These are phyloP conservation scores for Wickerhamiella musiphila DNA, from an alignment of 805 yeast species.

Conservation along the genomic window DNA sequence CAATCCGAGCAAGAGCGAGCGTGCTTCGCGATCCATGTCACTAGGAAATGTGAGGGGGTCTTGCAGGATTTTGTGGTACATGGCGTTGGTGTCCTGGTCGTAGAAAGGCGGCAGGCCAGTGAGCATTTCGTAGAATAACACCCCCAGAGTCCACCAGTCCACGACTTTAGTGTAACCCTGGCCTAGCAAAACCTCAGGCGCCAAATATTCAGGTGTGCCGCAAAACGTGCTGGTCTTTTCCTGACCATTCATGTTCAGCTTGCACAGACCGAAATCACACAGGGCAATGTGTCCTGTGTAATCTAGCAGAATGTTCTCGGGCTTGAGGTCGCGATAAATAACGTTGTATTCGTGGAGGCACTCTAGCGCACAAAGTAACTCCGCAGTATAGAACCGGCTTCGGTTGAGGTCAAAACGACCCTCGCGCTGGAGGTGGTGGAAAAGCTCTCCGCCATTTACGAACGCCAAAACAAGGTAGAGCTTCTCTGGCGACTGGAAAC, in stretches of 20 bases:
- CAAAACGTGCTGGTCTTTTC: slow-evolving; percentile 85
- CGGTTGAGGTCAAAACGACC: slow-evolving; percentile 80
- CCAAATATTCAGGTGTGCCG: slow-evolving; percentile 95
- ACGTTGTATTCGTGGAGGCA: slow-evolving; percentile 81
- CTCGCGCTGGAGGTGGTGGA: slow-evolving; percentile 82
- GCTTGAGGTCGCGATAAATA: slow-evolving; percentile 88
- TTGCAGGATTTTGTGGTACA: slow-evolving; percentile 86
- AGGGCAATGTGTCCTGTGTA: slow-evolving; percentile 96
- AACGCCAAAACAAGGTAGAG: slow-evolving; percentile 78
- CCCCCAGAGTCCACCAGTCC: slow-evolving; percentile 98
- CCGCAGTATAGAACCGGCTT: slow-evolving; percentile 87
- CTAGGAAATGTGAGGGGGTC: slow-evolving; percentile 81
- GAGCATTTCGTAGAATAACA: slow-evolving; percentile 83
- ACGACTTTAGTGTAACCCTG: slow-evolving; percentile 92
- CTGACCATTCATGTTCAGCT: slow-evolving; percentile 78
- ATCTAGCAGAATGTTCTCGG: slow-evolving; percentile 85
- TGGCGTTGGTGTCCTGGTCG: slow-evolving; percentile 79
- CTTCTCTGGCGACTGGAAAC: slow-evolving; percentile 94
- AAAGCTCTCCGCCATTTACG: slow-evolving; percentile 92
- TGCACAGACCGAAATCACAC: slow-evolving; percentile 94
- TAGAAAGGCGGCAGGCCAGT: slow-evolving; percentile 95
- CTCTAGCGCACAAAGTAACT: slow-evolving; percentile 81
- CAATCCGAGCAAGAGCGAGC: slow-evolving; percentile 55
- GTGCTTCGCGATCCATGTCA: slow-evolving; percentile 72
- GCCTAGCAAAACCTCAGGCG: slow-evolving; percentile 82